These are phyloP conservation scores for Sporothrix dimorphospora DNA, from an alignment of 2,329 filamentous ascomycete genomes.

Conservation along the genomic window DNA sequence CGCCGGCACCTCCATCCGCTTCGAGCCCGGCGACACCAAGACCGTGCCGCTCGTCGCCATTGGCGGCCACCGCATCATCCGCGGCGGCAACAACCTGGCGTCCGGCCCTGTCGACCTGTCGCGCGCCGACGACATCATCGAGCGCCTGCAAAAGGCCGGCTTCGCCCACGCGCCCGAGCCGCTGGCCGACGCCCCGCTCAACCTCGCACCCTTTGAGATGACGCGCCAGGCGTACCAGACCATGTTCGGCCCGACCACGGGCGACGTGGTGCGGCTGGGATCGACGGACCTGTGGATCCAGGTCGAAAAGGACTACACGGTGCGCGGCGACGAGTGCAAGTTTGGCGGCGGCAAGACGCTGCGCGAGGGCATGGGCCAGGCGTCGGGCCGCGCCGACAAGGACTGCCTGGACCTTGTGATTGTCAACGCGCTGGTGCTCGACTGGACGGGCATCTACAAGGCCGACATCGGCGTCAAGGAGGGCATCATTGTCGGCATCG, in stretches of 20 bases:
- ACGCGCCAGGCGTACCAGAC: slow-evolving; percentile 76
- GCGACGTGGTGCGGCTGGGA: slow-evolving; percentile 80
- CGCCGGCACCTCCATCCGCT: slow-evolving; percentile 87
- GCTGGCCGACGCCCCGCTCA: slow-evolving; percentile 51
- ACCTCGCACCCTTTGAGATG: slow-evolving; percentile 69
- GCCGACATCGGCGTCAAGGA: slow-evolving; percentile 93
- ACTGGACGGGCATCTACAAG: slow-evolving; percentile 93
- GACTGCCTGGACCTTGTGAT: slow-evolving; percentile 83
- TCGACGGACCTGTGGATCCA: slow-evolving; percentile 87
- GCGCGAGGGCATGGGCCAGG: slow-evolving; percentile 94
- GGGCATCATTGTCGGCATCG: slow-evolving; percentile 83
- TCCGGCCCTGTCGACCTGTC: slow-evolving; percentile 69
- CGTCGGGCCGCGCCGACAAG: slow-evolving; percentile 71
- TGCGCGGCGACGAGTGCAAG: slow-evolving; percentile 90
- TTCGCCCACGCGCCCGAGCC: slow-evolving; percentile 75
- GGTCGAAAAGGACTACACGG: slow-evolving; percentile 83
- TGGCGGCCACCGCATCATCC: slow-evolving; percentile 75
- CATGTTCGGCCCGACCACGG: slow-evolving; percentile 93
- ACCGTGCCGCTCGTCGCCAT: slow-evolving; percentile 91
- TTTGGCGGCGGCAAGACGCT: slow-evolving; percentile 95
- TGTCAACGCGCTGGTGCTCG: slow-evolving; percentile 85
- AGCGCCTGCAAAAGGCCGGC: slow-evolving; percentile 68
- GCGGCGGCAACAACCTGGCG: slow-evolving; percentile 81
- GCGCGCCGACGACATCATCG: slow-evolving; percentile 67
- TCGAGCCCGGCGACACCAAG: slow-evolving; percentile 91